phyloP scores from a whole-genome alignment of 2,329 filamentous ascomycete genomes.

The Karstenula rhodostoma region DNA sequence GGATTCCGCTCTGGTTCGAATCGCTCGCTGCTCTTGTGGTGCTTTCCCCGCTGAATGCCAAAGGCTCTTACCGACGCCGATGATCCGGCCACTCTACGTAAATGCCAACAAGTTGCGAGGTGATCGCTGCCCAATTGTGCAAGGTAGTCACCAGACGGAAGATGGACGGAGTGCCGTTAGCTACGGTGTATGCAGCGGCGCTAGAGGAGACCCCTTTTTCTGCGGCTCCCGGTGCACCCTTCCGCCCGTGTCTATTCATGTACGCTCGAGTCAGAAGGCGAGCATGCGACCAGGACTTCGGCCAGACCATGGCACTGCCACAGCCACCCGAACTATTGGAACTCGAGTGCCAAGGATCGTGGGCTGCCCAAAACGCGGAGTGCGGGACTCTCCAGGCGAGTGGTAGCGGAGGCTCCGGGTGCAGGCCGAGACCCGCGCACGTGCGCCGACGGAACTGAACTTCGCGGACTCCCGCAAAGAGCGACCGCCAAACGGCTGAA shows the following conservation, averaged over 20 bases:
- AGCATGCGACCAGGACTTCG: background rate
- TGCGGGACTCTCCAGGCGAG: background rate
- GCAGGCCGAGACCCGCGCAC: conserved; percentile 2
- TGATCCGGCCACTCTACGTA: background rate
- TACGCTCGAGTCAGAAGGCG: background rate
- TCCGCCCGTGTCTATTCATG: background rate
- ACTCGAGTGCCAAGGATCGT: conserved; percentile 12
- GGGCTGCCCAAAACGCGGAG: conserved; percentile 3
- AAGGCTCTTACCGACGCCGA: background rate
- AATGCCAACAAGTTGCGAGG: background rate
- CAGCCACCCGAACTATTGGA: conserved; percentile 8
- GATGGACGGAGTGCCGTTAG: background rate
- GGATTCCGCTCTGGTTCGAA: background rate
- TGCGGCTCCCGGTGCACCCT: background rate
- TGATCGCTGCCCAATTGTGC: background rate
- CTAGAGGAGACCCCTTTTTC: background rate
- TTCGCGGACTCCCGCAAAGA: background rate
- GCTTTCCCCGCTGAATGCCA: background rate
- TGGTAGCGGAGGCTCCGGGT: background rate
- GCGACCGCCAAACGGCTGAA: background rate
- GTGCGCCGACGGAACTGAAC: background rate
- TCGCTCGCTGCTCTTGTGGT: background rate
- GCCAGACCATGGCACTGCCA: conserved; percentile 8
- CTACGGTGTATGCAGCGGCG: background rate
- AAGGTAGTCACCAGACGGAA: background rate